phyloP scores from a whole-genome alignment of 176 grass and related monocot species.

The Aegilops tauschii region DNA sequence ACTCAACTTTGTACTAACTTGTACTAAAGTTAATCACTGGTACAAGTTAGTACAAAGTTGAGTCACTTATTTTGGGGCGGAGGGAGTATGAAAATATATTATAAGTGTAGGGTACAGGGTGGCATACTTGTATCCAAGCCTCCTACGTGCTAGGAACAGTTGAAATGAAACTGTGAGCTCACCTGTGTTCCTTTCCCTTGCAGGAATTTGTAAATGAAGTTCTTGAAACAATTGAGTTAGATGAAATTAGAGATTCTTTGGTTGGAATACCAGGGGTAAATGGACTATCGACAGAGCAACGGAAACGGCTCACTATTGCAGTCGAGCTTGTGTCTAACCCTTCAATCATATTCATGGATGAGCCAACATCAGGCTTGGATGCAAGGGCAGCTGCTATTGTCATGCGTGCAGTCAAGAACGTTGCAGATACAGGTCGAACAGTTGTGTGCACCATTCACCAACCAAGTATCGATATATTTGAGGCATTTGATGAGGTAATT shows the following conservation, averaged over 20 bases:
- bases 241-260: constrained; percentile 60
- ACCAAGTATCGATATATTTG: constrained; percentile 78
- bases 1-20: no score
- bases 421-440: constrained; percentile 70
- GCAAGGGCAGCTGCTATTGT: constrained; percentile 68
- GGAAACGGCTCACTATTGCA: constrained; percentile 65
- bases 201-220: constrained; percentile 78
- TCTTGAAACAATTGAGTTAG: constrained; percentile 79
- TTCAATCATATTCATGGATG: constrained; percentile 80
- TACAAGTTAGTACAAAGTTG: no score
- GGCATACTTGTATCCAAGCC: background rate
- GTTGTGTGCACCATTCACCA: constrained; percentile 85
- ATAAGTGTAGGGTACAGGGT: background rate
- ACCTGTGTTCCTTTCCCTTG: background rate
- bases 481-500: constrained; percentile 75
- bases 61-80: no score
- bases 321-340: constrained; percentile 83
- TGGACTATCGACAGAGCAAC: constrained; percentile 68
- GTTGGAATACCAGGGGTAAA: constrained; percentile 58
- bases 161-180: background rate
- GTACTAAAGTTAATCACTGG: no score
- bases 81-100: background rate
- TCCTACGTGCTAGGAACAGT: background rate
- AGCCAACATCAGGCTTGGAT: constrained; percentile 74
- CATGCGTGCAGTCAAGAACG: constrained; percentile 74